phyloP scores from a whole-genome alignment of 2,329 filamentous ascomycete genomes.

The Fulvia fulva region DNA sequence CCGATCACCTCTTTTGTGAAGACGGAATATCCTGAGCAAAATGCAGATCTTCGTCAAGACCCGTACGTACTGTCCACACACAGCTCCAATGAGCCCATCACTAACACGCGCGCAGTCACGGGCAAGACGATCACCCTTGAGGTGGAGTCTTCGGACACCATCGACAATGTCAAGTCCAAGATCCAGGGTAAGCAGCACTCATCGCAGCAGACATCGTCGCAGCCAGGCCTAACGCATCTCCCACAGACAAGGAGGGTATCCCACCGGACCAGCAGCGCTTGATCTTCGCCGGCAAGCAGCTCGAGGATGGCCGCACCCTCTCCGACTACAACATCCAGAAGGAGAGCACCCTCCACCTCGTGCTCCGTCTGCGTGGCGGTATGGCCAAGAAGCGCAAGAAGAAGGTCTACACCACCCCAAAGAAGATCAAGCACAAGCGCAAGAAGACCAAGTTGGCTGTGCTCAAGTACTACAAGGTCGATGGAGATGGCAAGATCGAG shows the following conservation, averaged over 20 bases:
- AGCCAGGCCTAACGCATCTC: slow-evolving; percentile 7
- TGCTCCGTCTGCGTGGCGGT: slow-evolving; percentile 96
- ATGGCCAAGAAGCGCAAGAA: slow-evolving; percentile 99
- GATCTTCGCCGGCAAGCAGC: slow-evolving; percentile 99
- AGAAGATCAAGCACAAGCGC: slow-evolving; percentile 99
- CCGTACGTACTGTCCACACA: slow-evolving; percentile 54
- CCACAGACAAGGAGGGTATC: slow-evolving; percentile 96
- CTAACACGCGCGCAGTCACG: slow-evolving; percentile 57
- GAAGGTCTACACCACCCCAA: slow-evolving; percentile 99
- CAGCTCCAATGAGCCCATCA: not conserved
- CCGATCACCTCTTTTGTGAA: not conserved
- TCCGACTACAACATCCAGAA: slow-evolving; percentile 99
- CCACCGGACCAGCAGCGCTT: slow-evolving; percentile 98
- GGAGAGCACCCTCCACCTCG: slow-evolving; percentile 97
- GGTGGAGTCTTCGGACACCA: slow-evolving; percentile 98
- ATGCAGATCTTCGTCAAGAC: slow-evolving; percentile 99
- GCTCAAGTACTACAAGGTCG: slow-evolving; percentile 99
- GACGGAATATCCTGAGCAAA: not conserved
- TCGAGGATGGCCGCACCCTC: slow-evolving; percentile 97
- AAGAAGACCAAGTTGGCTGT: slow-evolving; percentile 99
- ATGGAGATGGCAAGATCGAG: slow-evolving; percentile 99
- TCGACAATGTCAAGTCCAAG: slow-evolving; percentile 99
- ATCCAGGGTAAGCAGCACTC: slow-evolving; percentile 56
- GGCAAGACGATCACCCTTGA: slow-evolving; percentile 99
- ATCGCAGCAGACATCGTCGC: not conserved